Conservation (phyloP, 352 stramenopile species). For the Thalassiosira mediterranea region DNA sequence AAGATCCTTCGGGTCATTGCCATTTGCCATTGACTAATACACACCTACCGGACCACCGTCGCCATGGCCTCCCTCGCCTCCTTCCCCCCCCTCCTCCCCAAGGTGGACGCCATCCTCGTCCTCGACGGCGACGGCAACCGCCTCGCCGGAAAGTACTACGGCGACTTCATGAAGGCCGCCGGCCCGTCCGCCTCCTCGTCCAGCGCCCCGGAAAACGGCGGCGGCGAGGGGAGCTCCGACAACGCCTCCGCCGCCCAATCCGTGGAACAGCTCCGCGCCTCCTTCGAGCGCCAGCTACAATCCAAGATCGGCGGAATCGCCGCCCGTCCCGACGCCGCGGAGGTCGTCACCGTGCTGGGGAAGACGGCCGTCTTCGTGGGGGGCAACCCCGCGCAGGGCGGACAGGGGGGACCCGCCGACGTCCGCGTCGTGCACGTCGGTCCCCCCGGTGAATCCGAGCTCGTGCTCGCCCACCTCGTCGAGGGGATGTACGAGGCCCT, state of each 20-base stretch:
- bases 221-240: slow-evolving; percentile 10
- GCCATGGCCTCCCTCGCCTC: slow-evolving; percentile 27
- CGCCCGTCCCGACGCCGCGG: slow-evolving; percentile 69
- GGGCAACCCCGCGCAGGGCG: slow-evolving; percentile 20
- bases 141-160: slow-evolving; percentile 83
- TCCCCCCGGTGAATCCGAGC: slow-evolving; percentile 68
- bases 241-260: slow-evolving; percentile 17
- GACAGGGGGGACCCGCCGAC: slow-evolving; percentile 31
- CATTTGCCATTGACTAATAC: slow-evolving; percentile 2
- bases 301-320: slow-evolving; percentile 74
- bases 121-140: slow-evolving; percentile 78
- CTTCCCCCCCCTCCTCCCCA: slow-evolving; percentile 74
- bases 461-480: slow-evolving; percentile 75
- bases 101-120: slow-evolving; percentile 83
- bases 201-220: neutral
- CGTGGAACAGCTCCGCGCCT: slow-evolving; percentile 61
- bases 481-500: slow-evolving; percentile 83
- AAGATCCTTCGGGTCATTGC: neutral
- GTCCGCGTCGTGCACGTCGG: slow-evolving; percentile 76
- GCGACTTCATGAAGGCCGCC: slow-evolving; percentile 65
- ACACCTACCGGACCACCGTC: neutral
- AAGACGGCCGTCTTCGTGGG: slow-evolving; percentile 77
- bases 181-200: neutral
- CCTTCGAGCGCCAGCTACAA: slow-evolving; percentile 77
- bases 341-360: slow-evolving; percentile 74